These are phyloP conservation scores for Quercus tomentella DNA, from an alignment of 331 rosid genomes.

Conservation along the genomic window DNA sequence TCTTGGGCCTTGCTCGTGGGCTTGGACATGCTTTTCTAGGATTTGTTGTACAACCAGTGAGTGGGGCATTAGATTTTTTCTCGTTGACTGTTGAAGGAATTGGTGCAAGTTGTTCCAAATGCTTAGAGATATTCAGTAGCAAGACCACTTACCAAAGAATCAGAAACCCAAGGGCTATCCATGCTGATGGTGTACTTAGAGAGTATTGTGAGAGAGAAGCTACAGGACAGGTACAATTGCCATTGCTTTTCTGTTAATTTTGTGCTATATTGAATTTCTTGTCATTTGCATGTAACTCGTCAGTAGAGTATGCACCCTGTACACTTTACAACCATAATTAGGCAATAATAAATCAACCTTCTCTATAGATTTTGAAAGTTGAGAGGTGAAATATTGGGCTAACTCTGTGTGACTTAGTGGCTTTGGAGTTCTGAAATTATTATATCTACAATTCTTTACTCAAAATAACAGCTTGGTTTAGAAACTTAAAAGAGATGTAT, in stretches of 20 bases:
- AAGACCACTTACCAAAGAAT: constrained; percentile 61
- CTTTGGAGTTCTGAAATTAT: neutral
- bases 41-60: constrained; percentile 88
- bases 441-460: neutral
- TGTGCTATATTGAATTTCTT: neutral
- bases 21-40: constrained; percentile 93
- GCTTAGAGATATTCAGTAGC: constrained; percentile 81
- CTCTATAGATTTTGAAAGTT: neutral
- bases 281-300: neutral
- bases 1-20: constrained; percentile 89
- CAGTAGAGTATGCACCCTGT: neutral
- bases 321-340: neutral
- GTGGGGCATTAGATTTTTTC: constrained; percentile 97
- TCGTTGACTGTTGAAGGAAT: constrained; percentile 97
- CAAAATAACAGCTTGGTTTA: neutral
- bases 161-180: constrained; percentile 86
- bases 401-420: neutral
- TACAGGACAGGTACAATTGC: constrained; percentile 68
- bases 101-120: constrained; percentile 93
- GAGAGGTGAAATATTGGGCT: neutral
- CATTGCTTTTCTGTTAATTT: constrained; percentile 14
- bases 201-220: constrained; percentile 94
- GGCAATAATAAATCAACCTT: neutral
- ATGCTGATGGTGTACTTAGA: constrained; percentile 62
- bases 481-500: neutral